Conservation (phyloP, 371 early-diverging fungal species). For the Mortierella sp. region DNA sequence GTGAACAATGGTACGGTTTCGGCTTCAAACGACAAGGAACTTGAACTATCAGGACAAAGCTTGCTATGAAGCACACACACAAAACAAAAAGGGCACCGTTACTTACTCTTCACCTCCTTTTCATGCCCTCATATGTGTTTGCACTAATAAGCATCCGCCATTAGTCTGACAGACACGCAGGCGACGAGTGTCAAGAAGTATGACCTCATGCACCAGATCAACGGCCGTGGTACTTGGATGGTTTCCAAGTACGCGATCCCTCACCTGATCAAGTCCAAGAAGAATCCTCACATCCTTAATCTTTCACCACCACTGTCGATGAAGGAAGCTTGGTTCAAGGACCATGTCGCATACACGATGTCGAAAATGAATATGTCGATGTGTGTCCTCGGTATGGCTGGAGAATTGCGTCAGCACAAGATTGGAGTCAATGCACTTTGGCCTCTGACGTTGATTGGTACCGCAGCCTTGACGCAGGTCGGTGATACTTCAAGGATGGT, state of each 20-base stretch:
- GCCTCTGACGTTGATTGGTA: constrained; percentile 82
- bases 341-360: constrained; percentile 80
- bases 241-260: constrained; percentile 78
- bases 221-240: constrained; percentile 86
- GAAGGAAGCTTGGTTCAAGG: constrained; percentile 74
- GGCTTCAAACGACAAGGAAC: no score
- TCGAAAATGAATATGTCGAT: constrained; percentile 84
- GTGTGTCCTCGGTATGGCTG: constrained; percentile 78
- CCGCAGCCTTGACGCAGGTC: constrained; percentile 75
- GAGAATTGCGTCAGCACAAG: constrained; percentile 71
- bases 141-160: constrained; percentile 83
- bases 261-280: constrained; percentile 68
- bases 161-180: constrained; percentile 73
- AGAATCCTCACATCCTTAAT: constrained; percentile 80
- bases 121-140: no score
- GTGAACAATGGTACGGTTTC: constrained; percentile 55
- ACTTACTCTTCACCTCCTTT: no score
- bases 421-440: constrained; percentile 87
- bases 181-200: constrained; percentile 75
- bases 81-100: no score
- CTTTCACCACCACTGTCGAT: constrained; percentile 80
- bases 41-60: no score
- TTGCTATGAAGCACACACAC: no score
- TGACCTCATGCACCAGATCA: constrained; percentile 86
- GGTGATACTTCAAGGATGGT: constrained; percentile 38